Evolutionary conservation across 2,329 filamentous ascomycete genomes (phyloP).

Genomic region (Neofusicoccum parvum): DNA sequence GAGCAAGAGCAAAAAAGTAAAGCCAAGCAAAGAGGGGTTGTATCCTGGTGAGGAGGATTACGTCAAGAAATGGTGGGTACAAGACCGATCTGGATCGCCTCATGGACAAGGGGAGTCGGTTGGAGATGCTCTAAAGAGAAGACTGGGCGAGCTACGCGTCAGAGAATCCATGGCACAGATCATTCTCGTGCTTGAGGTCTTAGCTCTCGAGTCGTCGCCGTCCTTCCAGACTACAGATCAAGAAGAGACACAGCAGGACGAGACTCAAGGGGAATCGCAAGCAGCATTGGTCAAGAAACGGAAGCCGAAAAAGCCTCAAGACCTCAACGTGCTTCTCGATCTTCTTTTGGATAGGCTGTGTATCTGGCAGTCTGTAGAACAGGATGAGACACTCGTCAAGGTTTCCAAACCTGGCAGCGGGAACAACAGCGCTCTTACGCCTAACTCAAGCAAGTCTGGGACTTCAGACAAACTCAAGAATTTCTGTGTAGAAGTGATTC

Average conservation of each 20-base stretch:
- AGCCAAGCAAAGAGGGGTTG: conserved; percentile 67
- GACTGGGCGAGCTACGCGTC: conserved; percentile 67
- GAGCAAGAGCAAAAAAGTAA: conserved; percentile 64
- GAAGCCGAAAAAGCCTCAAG: conserved; percentile 63
- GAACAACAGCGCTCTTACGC: conserved; percentile 29
- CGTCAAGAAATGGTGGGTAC: conserved; percentile 71
- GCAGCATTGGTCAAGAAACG: conserved; percentile 38
- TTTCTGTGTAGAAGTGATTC: conserved; percentile 79
- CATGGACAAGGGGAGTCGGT: conserved; percentile 33
- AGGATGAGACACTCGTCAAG: conserved; percentile 51
- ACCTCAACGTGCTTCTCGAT: conserved; percentile 68
- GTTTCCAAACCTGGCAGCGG: conserved; percentile 27
- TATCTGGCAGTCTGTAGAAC: conserved; percentile 79
- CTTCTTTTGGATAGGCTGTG: conserved; percentile 75
- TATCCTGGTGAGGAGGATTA: conserved; percentile 68
- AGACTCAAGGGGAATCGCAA: conserved; percentile 24
- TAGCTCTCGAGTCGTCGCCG: conserved; percentile 64
- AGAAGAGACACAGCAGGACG: conserved; percentile 23
- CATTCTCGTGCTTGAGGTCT: conserved; percentile 75
- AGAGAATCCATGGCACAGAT: conserved; percentile 80
- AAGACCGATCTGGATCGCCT: conserved; percentile 23
- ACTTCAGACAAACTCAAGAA: conserved; percentile 66
- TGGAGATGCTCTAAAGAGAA: conserved; percentile 62
- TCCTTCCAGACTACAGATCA: conserved; percentile 37
- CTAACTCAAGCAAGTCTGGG: conserved; percentile 27